Evolutionary conservation across 2,329 filamentous ascomycete genomes (phyloP).

Genomic region (Fusarium verrucosum): DNA sequence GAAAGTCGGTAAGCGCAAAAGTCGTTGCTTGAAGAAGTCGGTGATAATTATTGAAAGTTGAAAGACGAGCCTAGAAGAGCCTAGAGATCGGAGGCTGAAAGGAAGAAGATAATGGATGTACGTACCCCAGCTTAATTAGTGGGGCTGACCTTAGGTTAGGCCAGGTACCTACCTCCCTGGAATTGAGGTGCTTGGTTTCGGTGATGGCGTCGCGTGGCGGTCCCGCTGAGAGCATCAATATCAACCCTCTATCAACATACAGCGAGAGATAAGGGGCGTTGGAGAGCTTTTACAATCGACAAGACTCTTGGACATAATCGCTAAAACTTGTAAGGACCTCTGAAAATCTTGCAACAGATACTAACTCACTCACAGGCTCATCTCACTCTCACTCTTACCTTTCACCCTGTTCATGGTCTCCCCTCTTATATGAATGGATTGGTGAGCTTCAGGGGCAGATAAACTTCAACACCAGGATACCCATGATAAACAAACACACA

Average conservation of each 20-base stretch:
- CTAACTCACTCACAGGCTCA: slow-evolving; percentile 14
- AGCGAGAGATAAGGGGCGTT: not conserved
- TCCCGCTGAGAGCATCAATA: slow-evolving; percentile 24
- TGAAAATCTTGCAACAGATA: not conserved
- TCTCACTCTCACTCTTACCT: slow-evolving; percentile 17
- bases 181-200: slow-evolving; percentile 8
- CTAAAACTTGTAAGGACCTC: slow-evolving; percentile 3
- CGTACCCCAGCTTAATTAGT: slow-evolving; percentile 39
- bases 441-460: slow-evolving; percentile 37
- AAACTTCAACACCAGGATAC: slow-evolving; percentile 16
- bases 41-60: slow-evolving; percentile 25
- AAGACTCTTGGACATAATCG: not conserved
- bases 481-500: slow-evolving; percentile 11
- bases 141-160: slow-evolving; percentile 31
- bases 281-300: not conserved
- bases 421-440: slow-evolving; percentile 31
- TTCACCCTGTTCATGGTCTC: slow-evolving; percentile 35
- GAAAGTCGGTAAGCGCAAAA: not conserved
- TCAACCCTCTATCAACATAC: slow-evolving; percentile 18
- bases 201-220: slow-evolving; percentile 37
- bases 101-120: slow-evolving; percentile 18
- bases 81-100: slow-evolving; percentile 28
- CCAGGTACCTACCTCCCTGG: slow-evolving; percentile 14
- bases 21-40: not conserved
- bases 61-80: slow-evolving; percentile 14